Evolutionary conservation across 2,329 filamentous ascomycete species (phyloP), one percentile per base, ranked within the genome.

Genomic region (Penicillium sp.): DNA sequence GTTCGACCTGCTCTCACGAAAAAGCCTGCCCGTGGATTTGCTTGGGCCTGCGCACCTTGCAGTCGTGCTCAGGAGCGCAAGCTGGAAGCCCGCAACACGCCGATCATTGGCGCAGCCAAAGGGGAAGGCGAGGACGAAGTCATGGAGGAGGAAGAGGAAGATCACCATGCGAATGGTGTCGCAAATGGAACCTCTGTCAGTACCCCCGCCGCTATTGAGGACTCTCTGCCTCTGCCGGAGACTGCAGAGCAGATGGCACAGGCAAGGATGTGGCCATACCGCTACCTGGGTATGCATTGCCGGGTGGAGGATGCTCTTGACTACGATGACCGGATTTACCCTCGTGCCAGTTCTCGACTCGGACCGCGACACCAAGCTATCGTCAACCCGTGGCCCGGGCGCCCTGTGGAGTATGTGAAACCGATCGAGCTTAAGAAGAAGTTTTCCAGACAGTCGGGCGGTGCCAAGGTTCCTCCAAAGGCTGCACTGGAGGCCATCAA

Each of bases 321-420:
- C 74, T 96, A 96, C 73, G 95, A 99, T 71, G 95, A 99, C 75
- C 89, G 95, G 64, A 98, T 99, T 65, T 98, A 98, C 72, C 95
- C 95, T 8, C 89, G 95, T 65, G 94, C 95, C 15, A 96, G 93
- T 73, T 98, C 95, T 57, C 89, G 95, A 39, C 82, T 98, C 39
- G 95, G 95, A 7, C 91, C 92, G 10, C 88, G 92, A 57, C 92
- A 98, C 75, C 95, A 99, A 79, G 94, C 95, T 4, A 89, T 88
- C 67, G 90, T 96, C 37, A 82, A 85, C 51, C 83, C 90, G 5
- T 99, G 95, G 95, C 89, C 89, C 57, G 95, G 94, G 5, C 87
- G 87, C 55, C 88, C 92, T 0, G 88, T 98, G n/a, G 84, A 96
- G 74, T 90, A 96, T 59, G 91, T 96, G 63, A 97, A 96, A 74